These are phyloP conservation scores for Colletotrichum caudatum DNA, from an alignment of 2,329 filamentous ascomycete genomes.

Conservation along the genomic window DNA sequence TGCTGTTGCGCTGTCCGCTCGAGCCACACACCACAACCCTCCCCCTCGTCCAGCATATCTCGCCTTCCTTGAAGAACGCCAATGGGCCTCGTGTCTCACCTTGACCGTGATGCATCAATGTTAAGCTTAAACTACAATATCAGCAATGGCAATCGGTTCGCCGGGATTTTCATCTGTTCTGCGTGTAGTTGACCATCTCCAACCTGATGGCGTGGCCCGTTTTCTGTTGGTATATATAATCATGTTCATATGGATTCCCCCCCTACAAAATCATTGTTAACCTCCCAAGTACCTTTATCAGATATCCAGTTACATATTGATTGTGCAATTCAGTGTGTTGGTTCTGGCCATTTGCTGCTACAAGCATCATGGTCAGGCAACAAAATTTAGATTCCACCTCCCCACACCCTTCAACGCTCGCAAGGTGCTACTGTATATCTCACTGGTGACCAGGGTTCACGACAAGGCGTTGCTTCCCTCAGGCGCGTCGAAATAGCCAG, in stretches of 20 bases:
- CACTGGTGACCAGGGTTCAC: background rate
- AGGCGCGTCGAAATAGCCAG: background rate
- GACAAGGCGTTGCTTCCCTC: background rate
- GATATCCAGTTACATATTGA: background rate
- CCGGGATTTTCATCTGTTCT: background rate
- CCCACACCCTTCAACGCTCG: background rate
- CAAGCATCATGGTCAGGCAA: background rate
- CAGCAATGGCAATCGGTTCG: background rate
- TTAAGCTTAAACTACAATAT: background rate
- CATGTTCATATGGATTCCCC: background rate
- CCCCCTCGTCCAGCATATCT: background rate
- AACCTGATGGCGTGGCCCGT: background rate
- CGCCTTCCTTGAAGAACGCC: background rate
- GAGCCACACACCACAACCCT: background rate
- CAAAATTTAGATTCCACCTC: accelerated
- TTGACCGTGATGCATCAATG: background rate
- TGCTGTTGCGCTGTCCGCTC: background rate
- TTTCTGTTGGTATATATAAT: background rate
- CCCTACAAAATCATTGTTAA: background rate
- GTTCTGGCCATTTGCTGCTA: too few species aligned
- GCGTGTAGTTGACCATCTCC: background rate
- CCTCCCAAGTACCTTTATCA: background rate
- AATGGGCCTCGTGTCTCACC: background rate
- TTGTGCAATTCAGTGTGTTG: background rate
- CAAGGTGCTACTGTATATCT: background rate